Evolutionary conservation across 169 alveolate genomes (phyloP).

Genomic region (Miamiensis avidus): DNA sequence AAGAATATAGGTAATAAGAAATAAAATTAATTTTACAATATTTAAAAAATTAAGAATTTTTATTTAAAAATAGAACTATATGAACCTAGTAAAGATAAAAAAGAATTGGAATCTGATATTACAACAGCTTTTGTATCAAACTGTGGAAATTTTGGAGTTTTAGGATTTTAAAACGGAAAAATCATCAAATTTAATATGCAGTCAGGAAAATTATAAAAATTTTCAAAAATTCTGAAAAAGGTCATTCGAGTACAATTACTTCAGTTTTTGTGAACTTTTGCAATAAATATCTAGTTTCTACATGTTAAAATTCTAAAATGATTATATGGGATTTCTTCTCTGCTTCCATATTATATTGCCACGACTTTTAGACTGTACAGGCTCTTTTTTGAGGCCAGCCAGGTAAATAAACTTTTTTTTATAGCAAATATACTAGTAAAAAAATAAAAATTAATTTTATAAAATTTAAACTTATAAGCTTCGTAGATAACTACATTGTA

Average conservation of each 20-base stretch:
- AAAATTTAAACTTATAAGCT: neutral
- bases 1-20: neutral
- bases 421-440: no score
- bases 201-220: constrained; percentile 56
- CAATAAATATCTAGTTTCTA: constrained; percentile 60
- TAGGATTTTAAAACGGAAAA: constrained; percentile 67
- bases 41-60: neutral
- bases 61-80: neutral
- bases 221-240: constrained; percentile 15
- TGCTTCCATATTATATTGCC: neutral
- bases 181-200: constrained; percentile 72
- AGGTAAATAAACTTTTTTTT: neutral
- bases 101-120: constrained; percentile 15
- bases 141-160: constrained; percentile 79
- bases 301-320: constrained; percentile 55
- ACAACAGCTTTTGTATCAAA: constrained; percentile 62
- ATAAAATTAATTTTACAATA: neutral
- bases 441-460: no score
- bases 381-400: constrained; percentile 7
- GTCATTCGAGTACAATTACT: constrained; percentile 51
- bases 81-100: neutral
- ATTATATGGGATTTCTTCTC: constrained; percentile 73
- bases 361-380: neutral
- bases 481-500: constrained; percentile 5
- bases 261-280: constrained; percentile 64